A percentile compares a stretch with the other conserved stretches of the same genome.
These are phyloP conservation scores for Polyporus tsugae DNA, from an alignment of 1,284 basidiomycete genomes.

Conservation along the genomic window DNA sequence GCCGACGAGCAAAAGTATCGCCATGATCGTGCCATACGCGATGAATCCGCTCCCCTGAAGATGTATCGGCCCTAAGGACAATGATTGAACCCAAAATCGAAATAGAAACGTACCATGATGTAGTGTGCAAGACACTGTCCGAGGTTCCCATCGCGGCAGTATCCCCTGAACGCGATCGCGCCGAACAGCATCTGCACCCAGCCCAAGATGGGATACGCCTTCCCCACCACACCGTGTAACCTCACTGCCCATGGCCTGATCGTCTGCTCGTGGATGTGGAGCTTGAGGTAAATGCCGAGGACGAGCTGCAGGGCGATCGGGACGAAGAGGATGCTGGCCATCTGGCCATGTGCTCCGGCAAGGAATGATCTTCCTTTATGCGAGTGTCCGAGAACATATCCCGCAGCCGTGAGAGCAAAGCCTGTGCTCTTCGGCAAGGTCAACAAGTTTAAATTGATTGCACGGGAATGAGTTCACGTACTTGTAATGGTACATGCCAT, in stretches of 20 bases:
- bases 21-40: slow-evolving; percentile 86
- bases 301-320: slow-evolving; percentile 74
- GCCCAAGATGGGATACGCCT: slow-evolving; percentile 85
- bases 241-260: slow-evolving; percentile 80
- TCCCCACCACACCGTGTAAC: slow-evolving; percentile 85
- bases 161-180: slow-evolving; percentile 67
- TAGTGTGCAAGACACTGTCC: slow-evolving; percentile 92
- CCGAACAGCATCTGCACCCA: slow-evolving; percentile 90
- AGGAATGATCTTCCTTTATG: slow-evolving; percentile 82
- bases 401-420: slow-evolving; percentile 73
- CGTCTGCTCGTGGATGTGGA: slow-evolving; percentile 87
- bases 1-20: slow-evolving; percentile 85
- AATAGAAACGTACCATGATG: slow-evolving; percentile 69
- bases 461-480: slow-evolving; percentile 36
- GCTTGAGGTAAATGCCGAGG: slow-evolving; percentile 91
- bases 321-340: slow-evolving; percentile 74
- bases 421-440: slow-evolving; percentile 60
- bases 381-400: slow-evolving; percentile 82
- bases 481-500: slow-evolving; percentile 90
- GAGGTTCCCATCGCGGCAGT: slow-evolving; percentile 76
- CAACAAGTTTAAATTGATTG: not conserved
- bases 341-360: slow-evolving; percentile 72
- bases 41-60: slow-evolving; percentile 81
- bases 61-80: not conserved
- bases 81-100: not conserved